A percentile compares a stretch with the other conserved stretches of the same genome.
Evolutionary conservation across 805 yeast species (phyloP).

Genomic region (Candida ovalis): DNA sequence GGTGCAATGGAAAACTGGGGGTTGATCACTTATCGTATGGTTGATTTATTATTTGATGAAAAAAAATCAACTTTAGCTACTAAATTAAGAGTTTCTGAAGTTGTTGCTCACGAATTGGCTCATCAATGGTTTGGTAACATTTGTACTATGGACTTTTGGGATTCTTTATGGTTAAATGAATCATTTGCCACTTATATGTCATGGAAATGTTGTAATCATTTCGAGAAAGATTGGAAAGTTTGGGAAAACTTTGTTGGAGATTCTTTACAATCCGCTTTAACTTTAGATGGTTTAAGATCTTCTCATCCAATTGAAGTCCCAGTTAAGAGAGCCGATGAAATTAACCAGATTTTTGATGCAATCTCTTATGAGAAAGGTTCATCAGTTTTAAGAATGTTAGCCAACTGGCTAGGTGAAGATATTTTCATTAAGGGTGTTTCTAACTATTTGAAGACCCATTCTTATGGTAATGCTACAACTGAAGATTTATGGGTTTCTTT

Average conservation of each 20-base stretch:
- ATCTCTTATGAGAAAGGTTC: slow-evolving; percentile 83
- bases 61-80: slow-evolving; percentile 45
- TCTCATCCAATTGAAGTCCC: slow-evolving; percentile 89
- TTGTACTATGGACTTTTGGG: slow-evolving; percentile 94
- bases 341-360: slow-evolving; percentile 78
- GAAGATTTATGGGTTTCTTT: slow-evolving; percentile 69
- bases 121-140: slow-evolving; percentile 93
- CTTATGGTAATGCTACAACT: slow-evolving; percentile 69
- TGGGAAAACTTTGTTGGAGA: slow-evolving; percentile 58
- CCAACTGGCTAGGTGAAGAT: slow-evolving; percentile 67
- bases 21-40: slow-evolving; percentile 64
- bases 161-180: slow-evolving; percentile 85
- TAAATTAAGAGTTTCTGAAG: slow-evolving; percentile 75
- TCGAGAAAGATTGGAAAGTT: slow-evolving; percentile 80
- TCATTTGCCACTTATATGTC: slow-evolving; percentile 90
- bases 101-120: slow-evolving; percentile 84
- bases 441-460: slow-evolving; percentile 56
- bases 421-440: slow-evolving; percentile 72
- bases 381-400: slow-evolving; percentile 71
- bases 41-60: slow-evolving; percentile 49
- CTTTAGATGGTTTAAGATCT: slow-evolving; percentile 55
- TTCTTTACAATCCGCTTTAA: slow-evolving; percentile 49
- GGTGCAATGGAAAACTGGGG: slow-evolving; percentile 97
- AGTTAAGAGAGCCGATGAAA: slow-evolving; percentile 73
- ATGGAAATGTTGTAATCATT: slow-evolving; percentile 62